Base-by-base conservation (phyloP, 495 filamentous ascomycete species). In the Penicillium desertorum region DNA sequence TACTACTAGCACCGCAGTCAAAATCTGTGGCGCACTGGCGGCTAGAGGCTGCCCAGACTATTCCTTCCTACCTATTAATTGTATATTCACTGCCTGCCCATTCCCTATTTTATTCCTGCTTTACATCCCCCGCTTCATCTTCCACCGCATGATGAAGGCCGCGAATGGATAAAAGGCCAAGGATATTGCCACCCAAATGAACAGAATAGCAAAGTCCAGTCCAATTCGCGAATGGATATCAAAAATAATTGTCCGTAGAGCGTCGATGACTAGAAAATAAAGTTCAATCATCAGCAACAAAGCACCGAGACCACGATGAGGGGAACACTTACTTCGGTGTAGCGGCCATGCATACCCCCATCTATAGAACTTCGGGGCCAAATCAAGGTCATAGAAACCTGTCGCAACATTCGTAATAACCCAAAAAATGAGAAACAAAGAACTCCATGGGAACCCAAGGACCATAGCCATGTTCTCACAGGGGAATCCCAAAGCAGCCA, bases 301-400 rank as follows among this genome's bases (percentile, higher is more conserved):
- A 12, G 45, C 36, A 39, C 2, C 36, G 5, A 2, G 5, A 8
- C n/a, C 36, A 39, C 0, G 2, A 9, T 17, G 36, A 17, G 7
- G 27, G 3, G 9, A 45, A 20, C 37, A 73, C 75, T 63, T 66
- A 81, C 79, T 78, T 48, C 81, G 73, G 70, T 90, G 83, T 66
- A 90, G 70, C n/a, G 86, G 86, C 85, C 86, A 89, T 9, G 83
- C 86, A 73, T 86, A 87, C 0, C 86, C 87, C 83, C 86, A 90
- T 2, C 68, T 62, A 66, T 84, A 90, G 66, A 88, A 88, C 0
- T 66, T 69, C 1, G 83, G 79, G 8, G 82, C 80, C 20, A 90
- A 55, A 32, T 80, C 80, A 25, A 90, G 62, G 1, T 77, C 62
- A 71, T 89, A 88, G 67, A 91, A 89, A 0, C 77, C 75, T 0